phyloP scores from a whole-genome alignment of 2,329 filamentous ascomycete genomes.

The Fusarium lateritium region DNA sequence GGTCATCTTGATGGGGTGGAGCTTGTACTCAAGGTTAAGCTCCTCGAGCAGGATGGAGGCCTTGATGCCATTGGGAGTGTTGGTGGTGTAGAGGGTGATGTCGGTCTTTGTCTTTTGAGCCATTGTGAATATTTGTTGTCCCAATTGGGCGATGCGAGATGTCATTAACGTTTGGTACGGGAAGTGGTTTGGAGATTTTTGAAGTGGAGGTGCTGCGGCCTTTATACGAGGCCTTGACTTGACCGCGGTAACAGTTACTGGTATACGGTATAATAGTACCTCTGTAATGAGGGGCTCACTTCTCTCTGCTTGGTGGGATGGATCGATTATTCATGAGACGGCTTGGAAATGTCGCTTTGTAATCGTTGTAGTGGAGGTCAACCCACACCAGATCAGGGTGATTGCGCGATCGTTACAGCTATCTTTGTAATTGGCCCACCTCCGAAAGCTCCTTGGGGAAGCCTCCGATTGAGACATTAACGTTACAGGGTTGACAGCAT shows the following conservation, averaged over 20 bases:
- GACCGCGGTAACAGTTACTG: neutral
- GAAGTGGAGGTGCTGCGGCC: neutral
- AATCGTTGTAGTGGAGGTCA: constrained; percentile 7
- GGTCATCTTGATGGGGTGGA: constrained; percentile 76
- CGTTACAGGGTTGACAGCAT: too few relatives aligned
- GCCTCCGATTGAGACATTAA: neutral
- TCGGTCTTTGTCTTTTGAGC: constrained; percentile 62
- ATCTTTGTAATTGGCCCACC: constrained; percentile 34
- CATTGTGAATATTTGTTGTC: constrained; percentile 51
- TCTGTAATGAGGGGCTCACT: constrained; percentile 16
- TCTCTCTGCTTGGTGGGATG: constrained; percentile 6
- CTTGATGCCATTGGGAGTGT: constrained; percentile 93
- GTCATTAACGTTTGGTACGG: constrained; percentile 38
- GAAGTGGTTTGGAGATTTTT: neutral
- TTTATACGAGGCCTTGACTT: constrained; percentile 26
- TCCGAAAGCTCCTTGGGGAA: constrained; percentile 13
- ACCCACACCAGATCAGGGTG: constrained; percentile 17
- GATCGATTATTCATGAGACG: constrained; percentile 35
- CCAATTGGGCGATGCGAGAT: constrained; percentile 46
- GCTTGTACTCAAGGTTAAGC: constrained; percentile 84
- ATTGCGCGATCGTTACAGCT: constrained; percentile 27
- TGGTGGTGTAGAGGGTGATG: constrained; percentile 85
- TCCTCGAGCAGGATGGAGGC: constrained; percentile 90
- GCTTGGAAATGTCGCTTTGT: constrained; percentile 23
- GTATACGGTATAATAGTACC: neutral